phyloP scores from a whole-genome alignment of 139 green algal genomes.

The Closterium sp. region DNA sequence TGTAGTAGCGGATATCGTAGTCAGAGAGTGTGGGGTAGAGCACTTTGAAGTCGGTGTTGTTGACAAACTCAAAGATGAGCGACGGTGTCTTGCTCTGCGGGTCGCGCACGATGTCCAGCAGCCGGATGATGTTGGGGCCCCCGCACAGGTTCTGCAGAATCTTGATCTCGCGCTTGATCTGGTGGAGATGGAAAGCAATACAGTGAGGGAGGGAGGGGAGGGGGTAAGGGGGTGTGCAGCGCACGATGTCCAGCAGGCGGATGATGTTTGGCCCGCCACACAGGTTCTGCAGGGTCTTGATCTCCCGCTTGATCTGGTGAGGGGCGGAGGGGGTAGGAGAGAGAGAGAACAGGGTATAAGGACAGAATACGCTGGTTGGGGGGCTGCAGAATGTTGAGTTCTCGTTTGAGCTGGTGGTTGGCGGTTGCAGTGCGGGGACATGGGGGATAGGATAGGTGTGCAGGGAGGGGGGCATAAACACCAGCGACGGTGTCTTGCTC shows the following conservation, averaged over 20 bases:
- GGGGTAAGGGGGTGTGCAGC: too few relatives aligned
- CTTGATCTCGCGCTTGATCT: slow-evolving; percentile 97
- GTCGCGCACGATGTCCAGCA: slow-evolving; percentile 95
- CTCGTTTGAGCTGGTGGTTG: too few relatives aligned
- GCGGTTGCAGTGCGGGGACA: too few relatives aligned
- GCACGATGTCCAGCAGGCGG: too few relatives aligned
- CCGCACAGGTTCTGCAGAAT: slow-evolving; percentile 95
- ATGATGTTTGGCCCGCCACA: too few relatives aligned
- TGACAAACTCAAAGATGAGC: slow-evolving; percentile 97
- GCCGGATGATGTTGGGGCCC: slow-evolving; percentile 95
- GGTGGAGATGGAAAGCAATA: neutral
- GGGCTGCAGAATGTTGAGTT: too few relatives aligned
- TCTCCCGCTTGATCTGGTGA: slow-evolving; percentile 85
- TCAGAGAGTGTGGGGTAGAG: slow-evolving; percentile 95
- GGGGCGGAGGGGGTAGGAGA: too few relatives aligned
- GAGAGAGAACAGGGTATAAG: too few relatives aligned
- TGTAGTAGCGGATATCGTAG: slow-evolving; percentile 97
- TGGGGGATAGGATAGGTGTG: too few relatives aligned
- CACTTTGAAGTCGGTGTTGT: slow-evolving; percentile 90
- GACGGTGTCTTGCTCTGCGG: slow-evolving; percentile 87
- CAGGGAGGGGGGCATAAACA: too few relatives aligned
- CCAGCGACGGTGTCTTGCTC: slow-evolving; percentile 90
- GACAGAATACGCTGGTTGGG: too few relatives aligned
- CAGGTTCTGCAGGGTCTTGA: slow-evolving; percentile 96
- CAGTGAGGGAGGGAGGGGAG: neutral